Conservation (phyloP, 805 yeast species). For the Zygoascus ofunaensis region DNA sequence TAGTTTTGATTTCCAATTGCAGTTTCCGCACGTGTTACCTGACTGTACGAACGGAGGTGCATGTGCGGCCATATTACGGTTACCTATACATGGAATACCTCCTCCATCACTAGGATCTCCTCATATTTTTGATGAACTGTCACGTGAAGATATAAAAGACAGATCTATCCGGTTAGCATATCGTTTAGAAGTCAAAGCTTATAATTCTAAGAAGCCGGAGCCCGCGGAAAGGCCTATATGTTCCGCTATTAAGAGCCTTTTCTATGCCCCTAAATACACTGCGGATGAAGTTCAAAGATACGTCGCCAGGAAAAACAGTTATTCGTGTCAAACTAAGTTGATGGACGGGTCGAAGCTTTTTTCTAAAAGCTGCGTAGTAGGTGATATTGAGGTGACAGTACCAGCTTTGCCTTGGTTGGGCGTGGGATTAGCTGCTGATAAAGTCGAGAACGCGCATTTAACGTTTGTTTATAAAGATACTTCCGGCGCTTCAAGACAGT, state of each 20-base stretch:
- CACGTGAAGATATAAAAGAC: slow-evolving; percentile 7
- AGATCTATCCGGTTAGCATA: slow-evolving; percentile 6
- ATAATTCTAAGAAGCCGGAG: not conserved
- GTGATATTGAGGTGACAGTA: too few relatives aligned
- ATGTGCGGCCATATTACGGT: not conserved
- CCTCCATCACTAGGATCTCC: slow-evolving; percentile 12
- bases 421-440: not conserved
- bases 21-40: not conserved
- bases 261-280: not conserved
- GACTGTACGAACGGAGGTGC: not conserved
- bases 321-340: too few relatives aligned
- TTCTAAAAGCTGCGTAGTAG: too few relatives aligned
- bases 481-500: not conserved
- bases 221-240: not conserved
- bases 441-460: not conserved
- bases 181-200: not conserved
- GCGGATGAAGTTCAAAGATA: not conserved
- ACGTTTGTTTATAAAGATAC: not conserved
- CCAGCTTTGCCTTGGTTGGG: too few relatives aligned
- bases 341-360: not conserved
- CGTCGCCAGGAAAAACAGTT: too few relatives aligned
- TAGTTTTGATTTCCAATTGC: not conserved
- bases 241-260: not conserved
- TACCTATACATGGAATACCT: slow-evolving; percentile 2
- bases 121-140: not conserved